Conservation (phyloP, 257 asterid species). For the Echites panduratus region DNA sequence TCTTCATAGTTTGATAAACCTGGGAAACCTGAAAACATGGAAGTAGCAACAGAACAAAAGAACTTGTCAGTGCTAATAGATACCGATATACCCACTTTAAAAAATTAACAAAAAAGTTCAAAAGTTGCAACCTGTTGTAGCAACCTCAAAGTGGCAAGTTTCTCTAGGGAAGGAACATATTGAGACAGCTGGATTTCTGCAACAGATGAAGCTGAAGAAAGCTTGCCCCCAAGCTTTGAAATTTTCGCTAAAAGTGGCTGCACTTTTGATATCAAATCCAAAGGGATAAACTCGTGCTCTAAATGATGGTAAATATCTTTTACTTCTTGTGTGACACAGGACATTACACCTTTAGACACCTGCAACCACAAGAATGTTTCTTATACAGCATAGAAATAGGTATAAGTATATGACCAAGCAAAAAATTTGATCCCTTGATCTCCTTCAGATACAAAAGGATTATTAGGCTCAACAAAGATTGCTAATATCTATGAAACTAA, state of each 20-base stretch:
- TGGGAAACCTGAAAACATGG: constrained; percentile 59
- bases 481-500: background rate
- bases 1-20: constrained; percentile 76
- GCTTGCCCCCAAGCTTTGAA: constrained; percentile 75
- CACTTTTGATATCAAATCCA: constrained; percentile 66
- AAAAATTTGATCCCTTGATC: background rate
- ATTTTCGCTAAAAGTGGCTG: constrained; percentile 58
- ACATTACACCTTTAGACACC: constrained; percentile 88
- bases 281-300: constrained; percentile 69
- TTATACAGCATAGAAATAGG: background rate
- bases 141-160: constrained; percentile 77
- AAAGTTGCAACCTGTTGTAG: constrained; percentile 61
- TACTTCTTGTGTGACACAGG: constrained; percentile 82
- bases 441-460: background rate
- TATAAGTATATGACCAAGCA: background rate
- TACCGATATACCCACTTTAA: background rate
- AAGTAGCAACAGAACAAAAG: constrained; percentile 2
- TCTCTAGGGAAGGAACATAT: constrained; percentile 70
- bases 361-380: constrained; percentile 10
- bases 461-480: background rate
- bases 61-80: background rate
- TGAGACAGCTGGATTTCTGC: constrained; percentile 62
- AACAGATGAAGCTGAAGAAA: constrained; percentile 65
- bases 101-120: background rate
- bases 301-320: constrained; percentile 65